phyloP scores from a whole-genome alignment of 352 stramenopile species.

The Phytophthora tentaculata region DNA sequence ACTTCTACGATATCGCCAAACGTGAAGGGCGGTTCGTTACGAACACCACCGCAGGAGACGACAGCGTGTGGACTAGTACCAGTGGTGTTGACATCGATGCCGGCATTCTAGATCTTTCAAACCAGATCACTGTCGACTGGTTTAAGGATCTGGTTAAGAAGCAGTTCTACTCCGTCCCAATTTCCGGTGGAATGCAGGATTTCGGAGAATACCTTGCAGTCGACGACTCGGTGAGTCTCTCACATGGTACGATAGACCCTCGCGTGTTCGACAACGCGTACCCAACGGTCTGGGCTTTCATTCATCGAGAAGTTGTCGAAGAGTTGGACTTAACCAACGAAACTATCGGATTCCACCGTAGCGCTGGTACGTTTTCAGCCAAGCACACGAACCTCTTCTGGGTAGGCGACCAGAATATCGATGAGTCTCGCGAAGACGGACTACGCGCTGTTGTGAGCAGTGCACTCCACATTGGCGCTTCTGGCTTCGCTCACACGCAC shows the following conservation, averaged over 20 bases:
- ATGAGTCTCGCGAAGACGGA: constrained; percentile 34
- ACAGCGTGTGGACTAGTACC: constrained; percentile 31
- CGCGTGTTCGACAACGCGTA: constrained; percentile 37
- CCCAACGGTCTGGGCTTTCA: constrained; percentile 27
- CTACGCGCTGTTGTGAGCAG: constrained; percentile 34
- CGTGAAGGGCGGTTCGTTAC: constrained; percentile 32
- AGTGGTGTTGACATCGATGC: constrained; percentile 31
- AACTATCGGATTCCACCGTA: constrained; percentile 38
- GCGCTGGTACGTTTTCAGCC: constrained; percentile 30
- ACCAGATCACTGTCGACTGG: constrained; percentile 36
- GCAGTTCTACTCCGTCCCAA: constrained; percentile 37
- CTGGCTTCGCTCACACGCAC: constrained; percentile 30
- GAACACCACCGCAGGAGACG: constrained; percentile 27
- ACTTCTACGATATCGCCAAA: constrained; percentile 30
- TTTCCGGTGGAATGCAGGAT: constrained; percentile 39
- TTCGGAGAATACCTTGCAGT: constrained; percentile 35
- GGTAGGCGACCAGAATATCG: constrained; percentile 39
- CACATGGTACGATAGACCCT: constrained; percentile 17
- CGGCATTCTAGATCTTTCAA: constrained; percentile 31
- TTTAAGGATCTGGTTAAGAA: constrained; percentile 34
- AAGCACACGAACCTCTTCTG: constrained; percentile 39
- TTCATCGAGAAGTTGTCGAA: constrained; percentile 26
- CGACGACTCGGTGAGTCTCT: constrained; percentile 30
- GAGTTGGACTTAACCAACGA: constrained; percentile 31
- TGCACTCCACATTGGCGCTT: constrained; percentile 28